Percentiles rank a stretch among this genome's conserved stretches.
These are phyloP conservation scores for Vigna unguiculata DNA, from an alignment of 306 rosid genomes.

Conservation along the genomic window DNA sequence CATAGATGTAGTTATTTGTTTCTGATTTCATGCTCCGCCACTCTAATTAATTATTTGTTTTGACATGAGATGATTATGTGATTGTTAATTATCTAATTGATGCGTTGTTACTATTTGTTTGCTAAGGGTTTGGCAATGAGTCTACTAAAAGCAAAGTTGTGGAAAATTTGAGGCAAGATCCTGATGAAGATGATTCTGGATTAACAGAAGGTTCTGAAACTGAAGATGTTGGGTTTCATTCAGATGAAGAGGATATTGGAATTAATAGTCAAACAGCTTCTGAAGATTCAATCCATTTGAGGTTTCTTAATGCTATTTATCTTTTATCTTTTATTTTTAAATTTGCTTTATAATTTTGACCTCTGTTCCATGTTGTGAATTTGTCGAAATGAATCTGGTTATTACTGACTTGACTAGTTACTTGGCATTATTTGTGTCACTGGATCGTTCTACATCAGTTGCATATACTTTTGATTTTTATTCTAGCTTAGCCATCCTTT, in stretches of 20 bases:
- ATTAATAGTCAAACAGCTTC: conserved; percentile 42
- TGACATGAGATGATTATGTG: conserved; percentile 4
- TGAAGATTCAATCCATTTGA: conserved; percentile 51
- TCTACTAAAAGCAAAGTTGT: conserved; percentile 42
- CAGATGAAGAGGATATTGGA: conserved; percentile 59
- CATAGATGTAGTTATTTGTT: conserved; percentile 12
- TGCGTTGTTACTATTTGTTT: conserved; percentile 7
- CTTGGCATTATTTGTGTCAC: conserved; percentile 4
- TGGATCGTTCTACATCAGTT: conserved; percentile 20
- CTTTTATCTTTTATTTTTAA: neutral
- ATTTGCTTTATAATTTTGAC: conserved; percentile 4
- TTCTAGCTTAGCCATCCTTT: conserved; percentile 25
- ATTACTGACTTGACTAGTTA: conserved; percentile 1
- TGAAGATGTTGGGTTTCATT: conserved; percentile 56
- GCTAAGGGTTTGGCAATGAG: conserved; percentile 56
- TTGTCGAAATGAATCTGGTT: neutral
- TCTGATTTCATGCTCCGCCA: conserved; percentile 14
- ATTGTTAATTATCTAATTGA: conserved; percentile 29
- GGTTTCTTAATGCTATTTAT: conserved; percentile 55
- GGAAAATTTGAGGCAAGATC: conserved; percentile 45
- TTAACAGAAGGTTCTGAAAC: conserved; percentile 53
- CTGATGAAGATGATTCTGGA: conserved; percentile 40
- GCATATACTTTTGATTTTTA: neutral
- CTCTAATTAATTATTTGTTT: conserved; percentile 19
- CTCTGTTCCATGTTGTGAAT: conserved; percentile 5